Base-by-base conservation (phyloP, 495 filamentous ascomycete genomes). In the Lepraria neglecta region DNA sequence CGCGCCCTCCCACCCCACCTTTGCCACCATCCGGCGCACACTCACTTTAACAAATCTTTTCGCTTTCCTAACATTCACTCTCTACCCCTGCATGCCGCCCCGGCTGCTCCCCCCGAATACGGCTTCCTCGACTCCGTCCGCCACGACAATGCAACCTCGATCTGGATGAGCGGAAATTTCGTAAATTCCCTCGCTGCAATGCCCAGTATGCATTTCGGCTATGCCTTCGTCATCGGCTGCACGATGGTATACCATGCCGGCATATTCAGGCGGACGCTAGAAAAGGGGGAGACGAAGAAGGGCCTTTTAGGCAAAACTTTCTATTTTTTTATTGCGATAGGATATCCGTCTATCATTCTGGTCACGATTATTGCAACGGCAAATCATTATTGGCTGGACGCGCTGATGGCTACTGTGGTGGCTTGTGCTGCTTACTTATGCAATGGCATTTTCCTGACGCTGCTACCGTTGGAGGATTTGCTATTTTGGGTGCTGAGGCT, bases 331-430 rank as follows among this genome's bases (percentile, higher is more conserved):
- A 66, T 84, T 17, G 83, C 77, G 3, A 65, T 85, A 27, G 67
- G 73, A 10, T 87, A 87, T 66, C 82, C 84, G 4, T 52, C 72
- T 9, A 74, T 83, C 45, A 81, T 87, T 42, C 75, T 87, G 17
- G 75, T 77, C 53, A 80, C 83, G 14, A 86, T 87, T 53, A 74
- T 87, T 17, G 82, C 82, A 11, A 87, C 84, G 6, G 84, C 84
- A 14, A 87, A 87, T 63, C 84, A 86, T 68, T 87, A 84, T 65
- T 83, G 79, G 70, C 72, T 87, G 42, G 84, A 86, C 68, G 84
- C 82, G 1, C 69, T 77, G 19, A 72, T 80, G 56, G 75, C 81
- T 33, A 77, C 76, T 6, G 64, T 79, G n/a, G 72, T 77, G 15
- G 76, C 79, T 17, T 77, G 72, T 66, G 52, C 77, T 28, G 73